These are phyloP conservation scores for Begonia masoniana DNA, from an alignment of 306 rosid species.

Conservation along the genomic window DNA sequence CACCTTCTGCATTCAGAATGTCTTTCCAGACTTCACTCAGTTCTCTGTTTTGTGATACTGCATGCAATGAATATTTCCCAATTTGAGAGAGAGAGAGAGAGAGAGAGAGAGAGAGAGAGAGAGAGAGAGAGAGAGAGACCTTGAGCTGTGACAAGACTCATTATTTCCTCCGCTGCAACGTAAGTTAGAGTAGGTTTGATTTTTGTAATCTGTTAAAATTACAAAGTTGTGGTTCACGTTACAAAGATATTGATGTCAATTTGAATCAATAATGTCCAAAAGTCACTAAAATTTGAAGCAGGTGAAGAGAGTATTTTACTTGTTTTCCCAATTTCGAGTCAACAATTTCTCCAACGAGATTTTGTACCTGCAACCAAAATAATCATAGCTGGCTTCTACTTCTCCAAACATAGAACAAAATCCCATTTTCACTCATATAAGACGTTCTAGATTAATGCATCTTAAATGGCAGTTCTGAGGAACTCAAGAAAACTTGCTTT, in stretches of 20 bases:
- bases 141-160: slow-evolving; percentile 99
- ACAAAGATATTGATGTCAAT: neutral
- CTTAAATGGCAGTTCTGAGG: neutral
- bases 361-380: slow-evolving; percentile 53
- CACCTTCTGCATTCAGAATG: slow-evolving; percentile 80
- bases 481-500: neutral
- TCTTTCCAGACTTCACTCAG: slow-evolving; percentile 94
- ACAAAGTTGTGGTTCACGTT: neutral
- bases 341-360: slow-evolving; percentile 83
- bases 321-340: slow-evolving; percentile 90
- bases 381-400: neutral
- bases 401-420: slow-evolving; percentile 6
- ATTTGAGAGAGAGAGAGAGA: slow-evolving; percentile 4
- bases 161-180: slow-evolving; percentile 81
- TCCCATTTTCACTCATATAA: neutral
- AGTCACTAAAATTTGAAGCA: neutral
- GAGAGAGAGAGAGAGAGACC: slow-evolving; percentile 31
- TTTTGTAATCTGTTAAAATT: slow-evolving; percentile 49
- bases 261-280: too few species aligned
- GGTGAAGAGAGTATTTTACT: slow-evolving; percentile 29
- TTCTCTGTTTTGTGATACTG: slow-evolving; percentile 84
- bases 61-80: slow-evolving; percentile 8
- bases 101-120: neutral
- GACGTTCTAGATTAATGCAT: slow-evolving; percentile 9
- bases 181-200: slow-evolving; percentile 77